A percentile compares a stretch with the other conserved stretches of the same genome.
phyloP scores from a whole-genome alignment of 2,329 filamentous ascomycete genomes.

The Fusarium sulawesiense region DNA sequence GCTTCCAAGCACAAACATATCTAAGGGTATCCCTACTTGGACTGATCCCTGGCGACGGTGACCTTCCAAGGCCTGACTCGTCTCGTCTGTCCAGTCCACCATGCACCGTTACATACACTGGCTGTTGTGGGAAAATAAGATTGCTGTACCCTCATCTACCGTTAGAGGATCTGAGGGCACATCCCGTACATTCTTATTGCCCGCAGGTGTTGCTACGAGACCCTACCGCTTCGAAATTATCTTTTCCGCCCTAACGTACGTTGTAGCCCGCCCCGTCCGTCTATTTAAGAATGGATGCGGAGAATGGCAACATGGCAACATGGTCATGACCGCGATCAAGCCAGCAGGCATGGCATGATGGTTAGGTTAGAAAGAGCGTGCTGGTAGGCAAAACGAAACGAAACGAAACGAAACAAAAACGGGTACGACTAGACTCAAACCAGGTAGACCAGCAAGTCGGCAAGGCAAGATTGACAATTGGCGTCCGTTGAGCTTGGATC shows the following conservation, averaged over 20 bases:
- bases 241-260: slow-evolving; percentile 7
- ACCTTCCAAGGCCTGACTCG: slow-evolving; percentile 33
- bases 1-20: background rate
- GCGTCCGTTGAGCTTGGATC: slow-evolving; percentile 30
- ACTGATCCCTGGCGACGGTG: slow-evolving; percentile 20
- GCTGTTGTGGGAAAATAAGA: slow-evolving; percentile 16
- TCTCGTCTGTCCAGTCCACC: slow-evolving; percentile 5
- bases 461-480: slow-evolving; percentile 14
- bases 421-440: slow-evolving; percentile 17
- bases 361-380: background rate
- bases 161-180: slow-evolving; percentile 23
- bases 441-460: background rate
- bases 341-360: slow-evolving; percentile 8
- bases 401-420: slow-evolving; percentile 41
- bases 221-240: slow-evolving; percentile 8
- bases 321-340: slow-evolving; percentile 4
- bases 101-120: slow-evolving; percentile 19
- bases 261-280: slow-evolving; percentile 18
- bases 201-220: background rate
- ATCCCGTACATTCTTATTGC: background rate
- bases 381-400: slow-evolving; percentile 27
- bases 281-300: slow-evolving; percentile 28
- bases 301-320: slow-evolving; percentile 20
- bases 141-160: slow-evolving; percentile 20
- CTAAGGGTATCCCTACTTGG: slow-evolving; percentile 23